Percentiles rank a stretch among this genome's conserved stretches.
phyloP scores from a whole-genome alignment of 306 rosid genomes.

The Oemleria cerasiformis region DNA sequence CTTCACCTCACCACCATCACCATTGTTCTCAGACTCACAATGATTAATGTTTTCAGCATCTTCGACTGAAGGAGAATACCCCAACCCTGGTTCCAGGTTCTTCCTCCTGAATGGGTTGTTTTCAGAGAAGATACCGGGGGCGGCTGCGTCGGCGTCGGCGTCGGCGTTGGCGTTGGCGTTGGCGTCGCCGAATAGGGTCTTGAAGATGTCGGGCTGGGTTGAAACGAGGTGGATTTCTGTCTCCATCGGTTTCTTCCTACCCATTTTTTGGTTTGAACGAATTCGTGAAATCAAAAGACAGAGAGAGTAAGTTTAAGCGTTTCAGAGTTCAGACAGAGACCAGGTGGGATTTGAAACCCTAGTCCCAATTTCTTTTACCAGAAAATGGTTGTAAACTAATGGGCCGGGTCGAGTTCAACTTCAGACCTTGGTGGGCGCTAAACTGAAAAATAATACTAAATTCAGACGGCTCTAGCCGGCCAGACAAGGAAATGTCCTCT shows the following conservation, averaged over 20 bases:
- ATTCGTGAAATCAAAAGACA: not conserved
- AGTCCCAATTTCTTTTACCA: not conserved
- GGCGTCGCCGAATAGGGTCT: conserved; percentile 50
- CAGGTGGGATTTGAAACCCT: conserved; percentile 11
- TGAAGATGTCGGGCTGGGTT: conserved; percentile 47
- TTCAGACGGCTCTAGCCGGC: too few relatives aligned
- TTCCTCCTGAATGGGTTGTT: conserved; percentile 62
- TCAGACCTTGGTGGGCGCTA: not conserved
- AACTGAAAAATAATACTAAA: too few relatives aligned
- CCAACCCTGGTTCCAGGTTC: conserved; percentile 22
- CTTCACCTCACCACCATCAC: conserved; percentile 25
- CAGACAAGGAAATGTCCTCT: too few relatives aligned
- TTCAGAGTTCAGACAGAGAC: not conserved
- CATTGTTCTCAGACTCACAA: conserved; percentile 16
- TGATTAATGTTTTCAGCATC: not conserved
- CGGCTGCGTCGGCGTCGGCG: not conserved
- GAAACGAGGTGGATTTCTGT: conserved; percentile 35
- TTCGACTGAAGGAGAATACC: conserved; percentile 12
- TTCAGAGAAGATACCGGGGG: conserved; percentile 64
- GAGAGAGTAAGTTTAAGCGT: not conserved
- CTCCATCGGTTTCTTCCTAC: conserved; percentile 43
- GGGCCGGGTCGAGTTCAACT: not conserved
- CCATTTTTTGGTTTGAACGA: conserved; percentile 36
- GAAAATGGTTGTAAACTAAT: not conserved
- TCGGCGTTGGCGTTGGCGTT: conserved; percentile 13